Evolutionary conservation across 2,329 filamentous ascomycete species (phyloP), one percentile per base, ranked within the genome.

Genomic region (Trichoderma aggressivum): DNA sequence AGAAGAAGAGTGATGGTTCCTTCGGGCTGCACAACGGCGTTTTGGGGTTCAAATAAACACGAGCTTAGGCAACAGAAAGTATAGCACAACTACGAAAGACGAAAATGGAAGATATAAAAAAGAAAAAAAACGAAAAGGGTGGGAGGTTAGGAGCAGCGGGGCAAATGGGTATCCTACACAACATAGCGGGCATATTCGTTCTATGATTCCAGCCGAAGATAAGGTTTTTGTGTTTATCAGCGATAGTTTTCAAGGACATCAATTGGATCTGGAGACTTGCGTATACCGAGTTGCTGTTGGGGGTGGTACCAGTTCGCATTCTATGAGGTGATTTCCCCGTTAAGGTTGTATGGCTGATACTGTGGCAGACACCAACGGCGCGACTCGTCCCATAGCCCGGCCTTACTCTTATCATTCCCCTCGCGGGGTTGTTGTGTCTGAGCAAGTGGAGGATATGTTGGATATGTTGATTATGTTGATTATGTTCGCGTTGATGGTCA

Each of bases 1-100:
- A 58, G 91, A 92, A 76, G 90, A 92, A 77, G 56, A 66, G 43
- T 70, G 18, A 69, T 16, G 43, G 30, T 58, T 43, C 39, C 47
- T 71, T 70, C 50, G 55, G 71, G 58, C 71, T 72, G 67, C 58
- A 47, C 56, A 53, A 69, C 59, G 68, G 66, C 64, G 69, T 72
- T 67, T 70, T 61, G 70, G 65, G 68, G n/a, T 60, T 50, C 60
- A 70, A 47, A 62, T 70, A 53, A 56, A 55, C 65, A 64, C 59
- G 62, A 69, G 59, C 63, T 71, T 68, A 66, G 56, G 70, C 69
- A 71, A 62, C 62, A 71, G 64, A 69, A 64, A 50, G 58, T 59
- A 66, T 36, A 58, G 50, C 47, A 66, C 66, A 71, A 53, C 47
- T 58, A 70, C 39, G 60, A 34, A 36, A 67, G 59, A 71, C 39